Evolutionary conservation across 192 early-diverging fungal species (phyloP).

Genomic region (Backusella morwellensis): DNA sequence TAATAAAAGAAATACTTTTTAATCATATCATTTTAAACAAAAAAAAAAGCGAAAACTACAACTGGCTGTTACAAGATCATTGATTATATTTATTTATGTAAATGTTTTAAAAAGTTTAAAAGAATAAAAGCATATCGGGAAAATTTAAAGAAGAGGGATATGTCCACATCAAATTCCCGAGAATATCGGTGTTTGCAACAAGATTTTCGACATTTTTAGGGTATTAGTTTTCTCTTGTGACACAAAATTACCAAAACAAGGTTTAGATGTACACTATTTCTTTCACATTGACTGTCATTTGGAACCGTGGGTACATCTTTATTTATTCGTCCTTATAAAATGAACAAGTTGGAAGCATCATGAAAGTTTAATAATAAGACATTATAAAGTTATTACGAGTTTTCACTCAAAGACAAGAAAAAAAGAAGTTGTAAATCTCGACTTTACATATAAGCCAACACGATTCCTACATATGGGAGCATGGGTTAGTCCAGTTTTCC

Average conservation of each 20-base stretch:
- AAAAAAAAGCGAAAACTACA: too few species aligned
- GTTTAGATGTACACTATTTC: background rate
- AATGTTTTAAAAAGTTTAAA: background rate
- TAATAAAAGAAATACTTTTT: background rate
- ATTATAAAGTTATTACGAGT: too few species aligned
- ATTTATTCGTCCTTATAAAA: background rate
- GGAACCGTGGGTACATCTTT: background rate
- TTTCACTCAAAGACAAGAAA: too few species aligned
- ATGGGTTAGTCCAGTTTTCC: too few species aligned
- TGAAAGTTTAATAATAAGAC: too few species aligned
- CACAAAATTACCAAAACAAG: background rate
- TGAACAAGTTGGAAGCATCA: background rate
- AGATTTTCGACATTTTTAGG: background rate
- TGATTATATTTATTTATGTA: too few species aligned
- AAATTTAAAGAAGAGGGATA: background rate
- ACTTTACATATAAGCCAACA: too few species aligned
- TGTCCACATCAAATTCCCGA: background rate
- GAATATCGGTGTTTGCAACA: background rate
- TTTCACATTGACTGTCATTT: background rate
- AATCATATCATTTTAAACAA: slow-evolving; percentile 1
- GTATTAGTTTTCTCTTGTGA: background rate
- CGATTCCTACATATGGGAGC: too few species aligned
- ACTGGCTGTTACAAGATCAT: too few species aligned
- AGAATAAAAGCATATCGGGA: background rate
- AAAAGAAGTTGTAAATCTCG: too few species aligned